phyloP scores from a whole-genome alignment of 169 alveolate genomes.

The Plasmodium knowlesi region DNA sequence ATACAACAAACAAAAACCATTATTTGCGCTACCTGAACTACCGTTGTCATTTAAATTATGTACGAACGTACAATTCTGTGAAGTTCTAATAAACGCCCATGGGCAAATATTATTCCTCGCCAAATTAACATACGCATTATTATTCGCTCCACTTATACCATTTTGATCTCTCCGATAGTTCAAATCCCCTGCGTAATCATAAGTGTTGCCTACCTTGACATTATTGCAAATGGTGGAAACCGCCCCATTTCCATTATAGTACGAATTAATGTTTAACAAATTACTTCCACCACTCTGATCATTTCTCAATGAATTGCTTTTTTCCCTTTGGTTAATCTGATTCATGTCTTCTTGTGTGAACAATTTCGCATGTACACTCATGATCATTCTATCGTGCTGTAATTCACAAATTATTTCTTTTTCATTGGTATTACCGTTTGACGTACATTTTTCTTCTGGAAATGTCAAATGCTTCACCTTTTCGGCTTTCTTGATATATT shows the following conservation, averaged over 20 bases:
- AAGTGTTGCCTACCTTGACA: background rate
- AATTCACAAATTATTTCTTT: background rate
- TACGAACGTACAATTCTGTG: slow-evolving; percentile 2
- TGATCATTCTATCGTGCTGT: background rate
- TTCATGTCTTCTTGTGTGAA: slow-evolving; percentile 5
- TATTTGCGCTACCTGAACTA: background rate
- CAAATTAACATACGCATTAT: background rate
- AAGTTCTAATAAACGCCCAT: background rate
- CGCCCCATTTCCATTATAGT: background rate
- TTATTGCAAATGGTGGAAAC: background rate
- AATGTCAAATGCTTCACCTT: background rate
- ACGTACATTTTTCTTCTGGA: background rate
- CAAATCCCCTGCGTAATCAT: background rate
- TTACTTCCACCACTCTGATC: background rate
- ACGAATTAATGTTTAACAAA: background rate
- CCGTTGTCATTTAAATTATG: slow-evolving; percentile 15
- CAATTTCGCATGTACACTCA: slow-evolving; percentile 10
- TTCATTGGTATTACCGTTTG: background rate
- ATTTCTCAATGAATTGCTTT: background rate
- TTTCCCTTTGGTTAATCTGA: background rate
- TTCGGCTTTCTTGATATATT: background rate
- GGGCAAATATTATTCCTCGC: background rate
- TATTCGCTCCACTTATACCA: background rate
- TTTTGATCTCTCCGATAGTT: background rate
- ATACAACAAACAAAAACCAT: slow-evolving; percentile 26